Base-by-base conservation (phyloP, 2,329 filamentous ascomycete genomes). In the Botrytis medusae region DNA sequence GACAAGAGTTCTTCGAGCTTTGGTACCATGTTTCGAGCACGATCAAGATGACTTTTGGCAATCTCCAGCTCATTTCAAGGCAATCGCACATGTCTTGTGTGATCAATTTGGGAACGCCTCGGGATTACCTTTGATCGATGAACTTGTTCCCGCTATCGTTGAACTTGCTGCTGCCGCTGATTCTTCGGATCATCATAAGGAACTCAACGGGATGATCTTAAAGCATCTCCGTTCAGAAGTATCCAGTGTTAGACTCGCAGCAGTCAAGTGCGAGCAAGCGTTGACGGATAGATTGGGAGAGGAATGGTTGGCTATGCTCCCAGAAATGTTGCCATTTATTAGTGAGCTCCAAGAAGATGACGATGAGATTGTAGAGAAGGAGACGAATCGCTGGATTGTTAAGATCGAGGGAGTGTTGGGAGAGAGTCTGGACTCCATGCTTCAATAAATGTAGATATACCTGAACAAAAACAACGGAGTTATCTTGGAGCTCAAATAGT, bases 41-140 rank as follows among this genome's bases (percentile, higher is more conserved):
- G 96, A 98, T 80, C 93, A 97, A 83, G 94, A 97, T 81, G 92
- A 94, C 82, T 98, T 97, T 85, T 98, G 95, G 95, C 94, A 97
- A 86, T 90, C 93, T 0, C 95, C 96, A 0, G 88, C 92, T 0
- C 95, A 98, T 83, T 97, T 98, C 80, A 86, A 87, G 73, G 88
- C 88, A 42, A 90, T 98, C 57, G 89, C 90, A 22, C 85, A 87
- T 0, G 89, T 92, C 4, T 86, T 98, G 44, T 87, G 93, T 75
- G 84, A 86, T 37, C 93, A 97, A 74, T 88, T 91, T 76, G 78
- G 84, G 59, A 83, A 85, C 76, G 89, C 85, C 63, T 81, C 82
- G 9, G 81, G 80, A 9, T 78, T 85, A 25, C 83, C 85, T 67
- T 79, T 87, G 46, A 79, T 80, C 12, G 80, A 85, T 48, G 87